These are phyloP conservation scores for Blastobotrys parvus DNA, from an alignment of 805 yeast species.

Conservation along the genomic window DNA sequence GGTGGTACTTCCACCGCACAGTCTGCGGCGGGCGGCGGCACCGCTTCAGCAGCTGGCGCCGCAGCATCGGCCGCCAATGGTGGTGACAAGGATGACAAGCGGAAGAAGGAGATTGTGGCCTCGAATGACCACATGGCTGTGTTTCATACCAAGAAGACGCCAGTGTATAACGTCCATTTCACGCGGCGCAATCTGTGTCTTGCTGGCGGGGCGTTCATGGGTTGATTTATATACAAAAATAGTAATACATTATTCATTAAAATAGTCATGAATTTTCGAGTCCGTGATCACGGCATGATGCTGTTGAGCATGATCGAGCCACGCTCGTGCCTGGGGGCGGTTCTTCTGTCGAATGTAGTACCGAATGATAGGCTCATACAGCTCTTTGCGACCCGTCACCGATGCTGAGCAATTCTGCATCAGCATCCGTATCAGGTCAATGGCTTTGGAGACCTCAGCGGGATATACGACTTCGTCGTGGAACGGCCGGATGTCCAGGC, in stretches of 20 bases:
- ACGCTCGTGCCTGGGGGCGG: constrained; percentile 5
- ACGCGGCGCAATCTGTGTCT: constrained; percentile 84
- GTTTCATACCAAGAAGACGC: constrained; percentile 87
- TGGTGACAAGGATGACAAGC: constrained; percentile 19
- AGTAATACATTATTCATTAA: too few species aligned
- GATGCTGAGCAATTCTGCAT: too few species aligned
- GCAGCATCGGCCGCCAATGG: constrained; percentile 9
- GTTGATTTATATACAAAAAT: too few species aligned
- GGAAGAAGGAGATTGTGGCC: constrained; percentile 66
- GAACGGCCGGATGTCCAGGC: not conserved
- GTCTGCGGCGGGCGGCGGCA: constrained; percentile 3
- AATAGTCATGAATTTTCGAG: not conserved
- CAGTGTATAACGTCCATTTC: constrained; percentile 87
- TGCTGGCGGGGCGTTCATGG: constrained; percentile 82
- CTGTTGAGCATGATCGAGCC: constrained; percentile 4
- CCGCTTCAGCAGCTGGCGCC: constrained; percentile 3
- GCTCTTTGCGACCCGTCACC: too few species aligned
- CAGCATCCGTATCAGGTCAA: constrained; percentile 12
- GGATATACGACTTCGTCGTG: not conserved
- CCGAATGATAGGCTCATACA: constrained; percentile 10
- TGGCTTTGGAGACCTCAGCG: constrained; percentile 14
- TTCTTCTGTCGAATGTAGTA: constrained; percentile 4
- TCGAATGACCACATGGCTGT: constrained; percentile 88
- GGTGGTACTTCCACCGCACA: constrained; percentile 4
- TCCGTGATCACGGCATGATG: not conserved